Conservation (phyloP, 441 rosid genomes). For the Aleurites moluccanus region DNA sequence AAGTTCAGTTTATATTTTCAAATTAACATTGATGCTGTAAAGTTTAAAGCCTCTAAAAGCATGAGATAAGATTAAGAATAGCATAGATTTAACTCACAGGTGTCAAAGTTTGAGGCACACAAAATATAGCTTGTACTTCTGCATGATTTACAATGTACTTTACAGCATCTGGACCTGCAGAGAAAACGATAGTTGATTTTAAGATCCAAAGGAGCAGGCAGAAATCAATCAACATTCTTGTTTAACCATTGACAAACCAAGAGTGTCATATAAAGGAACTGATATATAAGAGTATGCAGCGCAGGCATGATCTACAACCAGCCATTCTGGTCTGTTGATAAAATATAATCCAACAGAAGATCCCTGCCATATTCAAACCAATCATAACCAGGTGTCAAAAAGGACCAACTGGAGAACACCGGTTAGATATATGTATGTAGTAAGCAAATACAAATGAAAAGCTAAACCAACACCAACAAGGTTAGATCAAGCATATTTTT, state of each 20-base stretch:
- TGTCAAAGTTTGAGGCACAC: conserved; percentile 80
- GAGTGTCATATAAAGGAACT: conserved; percentile 98
- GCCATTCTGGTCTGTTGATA: conserved; percentile 96
- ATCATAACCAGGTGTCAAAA: conserved; percentile 21
- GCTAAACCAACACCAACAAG: conserved; percentile 17
- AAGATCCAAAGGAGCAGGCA: conserved; percentile 15
- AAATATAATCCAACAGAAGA: conserved; percentile 86
- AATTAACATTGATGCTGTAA: conserved; percentile 1
- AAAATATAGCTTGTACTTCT: conserved; percentile 76
- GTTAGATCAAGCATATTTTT: background rate
- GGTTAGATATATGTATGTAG: background rate
- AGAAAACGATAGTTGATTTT: conserved; percentile 17
- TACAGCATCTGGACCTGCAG: conserved; percentile 98
- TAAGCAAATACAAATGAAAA: background rate
- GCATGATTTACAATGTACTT: conserved; percentile 89
- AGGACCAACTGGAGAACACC: conserved; percentile 7
- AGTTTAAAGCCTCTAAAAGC: conserved; percentile 2
- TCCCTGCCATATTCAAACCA: conserved; percentile 52
- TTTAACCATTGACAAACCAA: conserved; percentile 51
- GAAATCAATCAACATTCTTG: conserved; percentile 13
- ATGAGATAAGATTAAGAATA: conserved; percentile 9
- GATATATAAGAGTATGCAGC: conserved; percentile 85
- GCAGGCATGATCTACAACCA: conserved; percentile 93
- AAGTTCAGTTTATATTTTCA: background rate
- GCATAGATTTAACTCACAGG: conserved; percentile 48